Percentiles rank a stretch among this genome's conserved stretches.
Conservation (phyloP, 345 rosid species). For the Ailanthus altissimus region DNA sequence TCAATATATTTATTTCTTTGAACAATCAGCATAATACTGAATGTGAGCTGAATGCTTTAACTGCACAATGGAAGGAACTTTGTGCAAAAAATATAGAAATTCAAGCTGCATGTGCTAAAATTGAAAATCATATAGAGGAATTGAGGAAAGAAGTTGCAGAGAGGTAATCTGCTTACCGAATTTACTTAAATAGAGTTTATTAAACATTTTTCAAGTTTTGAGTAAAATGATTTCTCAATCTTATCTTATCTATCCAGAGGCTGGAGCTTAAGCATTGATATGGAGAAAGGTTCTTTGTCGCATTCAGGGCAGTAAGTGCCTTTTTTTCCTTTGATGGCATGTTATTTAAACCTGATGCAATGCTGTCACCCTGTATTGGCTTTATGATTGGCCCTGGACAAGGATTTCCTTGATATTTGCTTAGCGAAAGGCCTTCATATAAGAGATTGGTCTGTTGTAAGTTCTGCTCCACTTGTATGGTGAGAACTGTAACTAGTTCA, state of each 20-base stretch:
- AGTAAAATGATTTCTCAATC: constrained; percentile 22
- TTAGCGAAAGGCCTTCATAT: no score
- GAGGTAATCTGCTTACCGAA: constrained; percentile 45
- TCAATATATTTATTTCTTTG: constrained; percentile 16
- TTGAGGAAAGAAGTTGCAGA: constrained; percentile 70
- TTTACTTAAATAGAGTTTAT: background rate
- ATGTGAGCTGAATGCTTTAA: constrained; percentile 80
- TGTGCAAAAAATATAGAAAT: constrained; percentile 85
- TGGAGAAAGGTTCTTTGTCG: constrained; percentile 50
- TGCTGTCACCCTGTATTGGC: background rate
- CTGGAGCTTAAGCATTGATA: constrained; percentile 71
- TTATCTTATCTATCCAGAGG: constrained; percentile 44
- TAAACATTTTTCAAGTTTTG: constrained; percentile 12
- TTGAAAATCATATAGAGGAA: constrained; percentile 63
- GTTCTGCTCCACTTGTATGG: no score
- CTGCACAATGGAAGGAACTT: constrained; percentile 92
- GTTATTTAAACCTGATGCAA: background rate
- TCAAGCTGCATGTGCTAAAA: constrained; percentile 64
- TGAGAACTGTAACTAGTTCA: no score
- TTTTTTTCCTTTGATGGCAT: constrained; percentile 13
- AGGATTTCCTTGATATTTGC: background rate
- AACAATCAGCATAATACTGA: constrained; percentile 80
- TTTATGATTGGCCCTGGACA: background rate
- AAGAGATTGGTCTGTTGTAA: no score
- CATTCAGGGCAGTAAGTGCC: constrained; percentile 28